These are phyloP conservation scores for Colletotrichum sp. DNA, from an alignment of 2,329 filamentous ascomycete species.

Conservation along the genomic window DNA sequence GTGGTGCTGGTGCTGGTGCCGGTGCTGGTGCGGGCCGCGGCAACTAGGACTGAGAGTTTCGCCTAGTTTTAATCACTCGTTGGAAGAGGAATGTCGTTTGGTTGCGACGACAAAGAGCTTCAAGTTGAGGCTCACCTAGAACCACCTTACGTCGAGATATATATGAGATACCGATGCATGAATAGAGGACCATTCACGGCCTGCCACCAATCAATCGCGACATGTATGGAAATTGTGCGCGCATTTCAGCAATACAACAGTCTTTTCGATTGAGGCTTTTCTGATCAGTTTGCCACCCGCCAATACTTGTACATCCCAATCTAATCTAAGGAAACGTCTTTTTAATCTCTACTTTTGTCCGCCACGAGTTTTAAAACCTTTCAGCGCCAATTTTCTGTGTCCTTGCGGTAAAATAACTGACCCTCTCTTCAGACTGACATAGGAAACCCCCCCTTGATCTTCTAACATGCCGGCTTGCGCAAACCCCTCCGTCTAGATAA, in stretches of 20 bases:
- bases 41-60: not conserved
- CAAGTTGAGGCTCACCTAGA: not conserved
- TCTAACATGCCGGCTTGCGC: not conserved
- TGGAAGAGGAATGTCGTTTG: not conserved
- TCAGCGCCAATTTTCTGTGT: not conserved
- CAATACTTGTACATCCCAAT: not conserved
- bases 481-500: not conserved
- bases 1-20: slow-evolving; percentile 28
- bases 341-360: not conserved
- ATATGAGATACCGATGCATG: slow-evolving; percentile 3
- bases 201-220: not conserved
- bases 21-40: slow-evolving; percentile 29
- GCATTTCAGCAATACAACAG: not conserved
- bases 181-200: not conserved
- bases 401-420: not conserved
- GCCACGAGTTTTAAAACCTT: not conserved
- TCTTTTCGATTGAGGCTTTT: not conserved
- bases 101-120: not conserved
- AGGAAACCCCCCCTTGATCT: not conserved
- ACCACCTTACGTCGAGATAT: not conserved
- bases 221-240: not conserved
- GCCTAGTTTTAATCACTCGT: not conserved
- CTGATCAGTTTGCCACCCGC: not conserved
- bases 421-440: not conserved
- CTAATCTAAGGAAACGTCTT: not conserved